A percentile compares a stretch with the other conserved stretches of the same genome.
Evolutionary conservation across 2,329 filamentous ascomycete genomes (phyloP).

Genomic region (Cladosporium halotolerans): DNA sequence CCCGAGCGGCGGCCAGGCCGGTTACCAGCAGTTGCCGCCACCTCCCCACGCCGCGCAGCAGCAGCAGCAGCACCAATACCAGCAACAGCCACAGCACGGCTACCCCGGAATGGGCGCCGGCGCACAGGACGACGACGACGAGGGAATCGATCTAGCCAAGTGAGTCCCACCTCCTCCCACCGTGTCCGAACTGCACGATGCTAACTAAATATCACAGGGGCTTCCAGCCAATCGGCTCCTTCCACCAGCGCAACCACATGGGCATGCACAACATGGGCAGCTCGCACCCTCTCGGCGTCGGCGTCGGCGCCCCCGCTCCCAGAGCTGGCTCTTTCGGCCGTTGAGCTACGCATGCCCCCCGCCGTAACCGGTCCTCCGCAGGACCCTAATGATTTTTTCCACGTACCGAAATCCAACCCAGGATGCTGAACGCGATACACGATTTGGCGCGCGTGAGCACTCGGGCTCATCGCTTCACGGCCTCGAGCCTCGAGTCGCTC

Average conservation of each 20-base stretch:
- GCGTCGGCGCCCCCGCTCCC: conserved; percentile 1
- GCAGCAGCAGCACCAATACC: conserved; percentile 9
- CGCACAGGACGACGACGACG: conserved; percentile 38
- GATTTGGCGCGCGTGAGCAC: no score
- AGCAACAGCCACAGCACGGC: conserved; percentile 1
- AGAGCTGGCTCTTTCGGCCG: conserved; percentile 6
- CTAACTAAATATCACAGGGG: conserved; percentile 32
- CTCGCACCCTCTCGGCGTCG: conserved; percentile 5
- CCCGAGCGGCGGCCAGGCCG: neutral
- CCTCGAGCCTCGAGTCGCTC: no score
- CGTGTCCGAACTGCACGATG: neutral
- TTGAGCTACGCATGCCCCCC: neutral
- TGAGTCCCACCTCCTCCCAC: conserved; percentile 26
- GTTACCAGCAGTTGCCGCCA: neutral
- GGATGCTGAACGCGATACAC: neutral
- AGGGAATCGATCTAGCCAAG: conserved; percentile 45
- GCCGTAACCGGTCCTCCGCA: no score
- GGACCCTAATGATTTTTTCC: neutral
- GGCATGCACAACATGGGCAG: conserved; percentile 11
- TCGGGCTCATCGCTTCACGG: no score
- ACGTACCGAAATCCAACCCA: neutral
- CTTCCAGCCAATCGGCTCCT: conserved; percentile 45
- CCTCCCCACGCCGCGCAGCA: neutral
- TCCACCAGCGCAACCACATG: conserved; percentile 34
- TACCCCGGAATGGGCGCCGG: conserved; percentile 3